phyloP scores from a whole-genome alignment of 352 stramenopile species.

The Pythium folliculosum region DNA sequence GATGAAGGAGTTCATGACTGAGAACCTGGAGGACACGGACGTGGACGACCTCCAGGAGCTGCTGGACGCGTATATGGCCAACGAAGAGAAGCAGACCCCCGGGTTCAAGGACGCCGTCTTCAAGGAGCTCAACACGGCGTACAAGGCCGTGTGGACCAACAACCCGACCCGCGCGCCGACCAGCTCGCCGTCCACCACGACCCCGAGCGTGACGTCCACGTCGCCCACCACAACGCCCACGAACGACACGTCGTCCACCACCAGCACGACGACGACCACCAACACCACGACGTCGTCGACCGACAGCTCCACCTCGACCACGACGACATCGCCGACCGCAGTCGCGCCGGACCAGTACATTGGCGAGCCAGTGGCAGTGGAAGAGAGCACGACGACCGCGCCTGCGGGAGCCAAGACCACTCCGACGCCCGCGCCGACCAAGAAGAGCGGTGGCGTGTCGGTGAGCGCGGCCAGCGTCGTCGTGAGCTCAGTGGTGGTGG shows the following conservation, averaged over 20 bases:
- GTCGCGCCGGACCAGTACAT: too few relatives aligned
- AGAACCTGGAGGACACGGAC: not conserved
- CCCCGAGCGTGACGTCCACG: not conserved
- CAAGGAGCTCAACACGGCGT: not conserved
- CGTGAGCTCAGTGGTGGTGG: too few relatives aligned
- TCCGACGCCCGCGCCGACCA: too few relatives aligned
- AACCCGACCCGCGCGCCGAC: constrained; percentile 8
- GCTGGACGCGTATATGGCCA: not conserved
- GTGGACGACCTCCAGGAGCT: not conserved
- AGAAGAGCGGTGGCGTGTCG: too few relatives aligned
- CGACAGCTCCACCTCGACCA: too few relatives aligned
- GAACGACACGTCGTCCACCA: not conserved
- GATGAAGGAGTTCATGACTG: not conserved
- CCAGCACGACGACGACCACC: too few relatives aligned
- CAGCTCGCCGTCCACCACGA: not conserved
- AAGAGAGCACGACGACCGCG: too few relatives aligned
- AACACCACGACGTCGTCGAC: too few relatives aligned
- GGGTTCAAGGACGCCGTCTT: constrained; percentile 1
- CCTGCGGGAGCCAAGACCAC: too few relatives aligned
- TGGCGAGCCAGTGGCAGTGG: too few relatives aligned
- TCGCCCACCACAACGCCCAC: not conserved
- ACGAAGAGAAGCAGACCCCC: not conserved
- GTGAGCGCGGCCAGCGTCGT: too few relatives aligned
- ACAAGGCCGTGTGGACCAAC: constrained; percentile 12
- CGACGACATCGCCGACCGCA: too few relatives aligned